Base-by-base conservation (phyloP, 1,284 basidiomycete species). In the Puccinia coronata region DNA sequence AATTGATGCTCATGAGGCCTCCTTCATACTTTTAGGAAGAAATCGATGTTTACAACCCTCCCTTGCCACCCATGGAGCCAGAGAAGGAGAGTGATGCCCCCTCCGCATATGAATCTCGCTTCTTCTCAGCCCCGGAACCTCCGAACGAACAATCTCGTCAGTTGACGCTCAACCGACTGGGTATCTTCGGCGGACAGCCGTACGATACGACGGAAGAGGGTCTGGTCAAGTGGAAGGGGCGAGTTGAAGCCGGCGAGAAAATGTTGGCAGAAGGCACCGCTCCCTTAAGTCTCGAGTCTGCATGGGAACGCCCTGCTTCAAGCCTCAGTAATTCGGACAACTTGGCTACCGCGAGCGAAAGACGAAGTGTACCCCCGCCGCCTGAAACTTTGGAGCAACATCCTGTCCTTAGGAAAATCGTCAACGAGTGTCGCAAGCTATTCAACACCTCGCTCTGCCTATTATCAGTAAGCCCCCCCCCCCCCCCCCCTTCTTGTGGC, bases 391-490 rank as follows among this genome's bases (percentile, higher is more conserved):
- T 81, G 51, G 80, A 81, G 23, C 80, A 81, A 41, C 80, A 81
- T 61, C 80, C 80, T 16, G 51, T 81, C 31, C 84, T 85, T 81
- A 79, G 83, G 14, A 82, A 81, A 34, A 84, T 85, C 75, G 84
- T 85, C 57, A 77, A 76, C 0, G 75, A 83, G 51, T 82, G 82
- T 28, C 82, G 83, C 23, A 82, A 83, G 41, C 43, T 83, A 11
- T 85, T 85, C 69, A 81, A 80, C 16, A 73, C 83, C 1, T 51
- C 80, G 3, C 70, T 84, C 16, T 82, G 82, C 2, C 82, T 84
- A 57, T n/a, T 85, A 63, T 84, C 84, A 2, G 82, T 85, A 36
- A 65, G 71, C 59, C 28, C 36, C n/a, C n/a, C n/a, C n/a, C n/a
- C n/a, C n/a, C n/a, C n/a, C n/a, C n/a, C n/a, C n/a, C n/a, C n/a